Percentiles rank a stretch among this genome's conserved stretches.
These are phyloP conservation scores for Aureobasidium pullulans DNA, from an alignment of 2,329 filamentous ascomycete species.

Conservation along the genomic window DNA sequence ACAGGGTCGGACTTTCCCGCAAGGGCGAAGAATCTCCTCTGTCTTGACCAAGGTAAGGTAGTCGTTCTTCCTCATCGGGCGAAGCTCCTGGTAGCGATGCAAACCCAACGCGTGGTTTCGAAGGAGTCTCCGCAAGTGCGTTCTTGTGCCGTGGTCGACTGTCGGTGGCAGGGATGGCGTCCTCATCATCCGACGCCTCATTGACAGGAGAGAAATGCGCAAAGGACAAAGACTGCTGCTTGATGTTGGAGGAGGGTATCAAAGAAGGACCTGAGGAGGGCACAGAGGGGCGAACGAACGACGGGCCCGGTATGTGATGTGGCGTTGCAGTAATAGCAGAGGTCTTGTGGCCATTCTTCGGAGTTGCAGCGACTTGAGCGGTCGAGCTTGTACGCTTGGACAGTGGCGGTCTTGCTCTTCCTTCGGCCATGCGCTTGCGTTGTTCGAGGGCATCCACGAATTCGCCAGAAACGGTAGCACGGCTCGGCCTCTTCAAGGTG, in stretches of 20 bases:
- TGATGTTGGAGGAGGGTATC: constrained; percentile 35
- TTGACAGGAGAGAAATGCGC: constrained; percentile 8
- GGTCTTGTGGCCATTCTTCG: constrained; percentile 27
- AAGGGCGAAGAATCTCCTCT: constrained; percentile 8
- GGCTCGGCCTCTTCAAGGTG: constrained; percentile 67
- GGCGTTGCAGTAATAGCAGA: constrained; percentile 25
- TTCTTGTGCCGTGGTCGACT: constrained; percentile 15
- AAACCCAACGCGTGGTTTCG: background rate
- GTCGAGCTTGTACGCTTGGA: constrained; percentile 19
- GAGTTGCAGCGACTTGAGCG: constrained; percentile 38
- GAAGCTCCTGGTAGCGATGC: constrained; percentile 11
- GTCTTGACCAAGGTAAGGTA: constrained; percentile 11
- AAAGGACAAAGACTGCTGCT: constrained; percentile 21
- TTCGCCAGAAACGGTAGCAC: constrained; percentile 59
- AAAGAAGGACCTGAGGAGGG: constrained; percentile 25
- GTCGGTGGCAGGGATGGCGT: constrained; percentile 14
- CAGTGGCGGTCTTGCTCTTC: constrained; percentile 20
- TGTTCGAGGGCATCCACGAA: constrained; percentile 61
- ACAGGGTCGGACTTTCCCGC: background rate
- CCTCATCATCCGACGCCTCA: constrained; percentile 15
- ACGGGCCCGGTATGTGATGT: constrained; percentile 22
- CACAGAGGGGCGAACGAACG: constrained; percentile 17
- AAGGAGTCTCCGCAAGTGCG: constrained; percentile 15
- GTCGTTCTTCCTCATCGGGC: constrained; percentile 16
- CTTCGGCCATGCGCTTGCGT: constrained; percentile 33